phyloP scores from a whole-genome alignment of 2,329 filamentous ascomycete species.

The Rhinocladiella similis region DNA sequence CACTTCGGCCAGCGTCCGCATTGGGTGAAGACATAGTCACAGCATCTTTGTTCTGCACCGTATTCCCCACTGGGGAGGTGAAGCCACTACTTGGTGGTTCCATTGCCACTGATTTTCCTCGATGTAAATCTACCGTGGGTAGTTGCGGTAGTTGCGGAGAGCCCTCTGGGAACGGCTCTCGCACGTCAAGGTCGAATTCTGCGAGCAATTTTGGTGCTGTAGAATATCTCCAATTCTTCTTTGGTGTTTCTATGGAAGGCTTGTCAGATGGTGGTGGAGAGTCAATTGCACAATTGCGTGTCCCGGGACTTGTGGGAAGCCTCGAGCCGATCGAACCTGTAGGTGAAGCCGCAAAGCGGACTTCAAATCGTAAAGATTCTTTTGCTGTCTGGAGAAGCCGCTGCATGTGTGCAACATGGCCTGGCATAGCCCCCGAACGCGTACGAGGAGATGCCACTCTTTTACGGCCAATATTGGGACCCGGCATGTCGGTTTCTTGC shows the following conservation, averaged over 20 bases:
- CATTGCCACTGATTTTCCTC: slow-evolving; percentile 1
- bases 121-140: slow-evolving; percentile 1
- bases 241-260: slow-evolving; percentile 2
- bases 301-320: slow-evolving; percentile 17
- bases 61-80: slow-evolving; percentile 18
- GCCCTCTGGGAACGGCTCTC: slow-evolving; percentile 28
- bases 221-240: slow-evolving; percentile 29
- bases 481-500: neutral
- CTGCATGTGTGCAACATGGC: slow-evolving; percentile 29
- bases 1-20: neutral
- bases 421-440: slow-evolving; percentile 21
- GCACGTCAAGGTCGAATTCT: slow-evolving; percentile 26
- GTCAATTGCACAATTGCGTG: neutral
- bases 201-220: slow-evolving; percentile 24
- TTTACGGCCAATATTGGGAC: slow-evolving; percentile 19
- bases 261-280: neutral
- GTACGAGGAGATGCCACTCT: slow-evolving; percentile 9
- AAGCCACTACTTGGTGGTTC: slow-evolving; percentile 31
- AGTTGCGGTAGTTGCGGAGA: slow-evolving; percentile 27
- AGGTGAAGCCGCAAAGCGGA: slow-evolving; percentile 28
- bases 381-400: slow-evolving; percentile 29
- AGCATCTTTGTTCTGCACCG: neutral
- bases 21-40: neutral
- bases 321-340: slow-evolving; percentile 29
- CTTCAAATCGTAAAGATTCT: slow-evolving; percentile 25